phyloP scores from a whole-genome alignment of 2,329 filamentous ascomycete genomes.

The Chaetomium sp. region DNA sequence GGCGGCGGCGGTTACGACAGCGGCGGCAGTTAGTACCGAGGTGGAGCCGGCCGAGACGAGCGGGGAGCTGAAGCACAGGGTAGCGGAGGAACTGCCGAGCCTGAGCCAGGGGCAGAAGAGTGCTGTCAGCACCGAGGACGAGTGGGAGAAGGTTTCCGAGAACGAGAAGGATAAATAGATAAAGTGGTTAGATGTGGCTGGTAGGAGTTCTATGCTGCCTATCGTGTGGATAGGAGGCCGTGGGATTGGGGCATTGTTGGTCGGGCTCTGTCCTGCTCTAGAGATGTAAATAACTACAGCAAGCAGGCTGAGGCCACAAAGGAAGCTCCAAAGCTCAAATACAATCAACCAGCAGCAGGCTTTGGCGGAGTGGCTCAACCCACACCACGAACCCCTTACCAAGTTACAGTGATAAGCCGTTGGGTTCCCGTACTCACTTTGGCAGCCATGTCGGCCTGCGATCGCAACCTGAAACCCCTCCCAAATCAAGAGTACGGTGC shows the following conservation, averaged over 20 bases:
- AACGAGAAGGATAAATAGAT: slow-evolving; percentile 58
- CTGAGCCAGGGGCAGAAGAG: slow-evolving; percentile 52
- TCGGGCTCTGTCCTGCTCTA: background rate
- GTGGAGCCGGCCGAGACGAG: slow-evolving; percentile 47
- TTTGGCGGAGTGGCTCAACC: background rate
- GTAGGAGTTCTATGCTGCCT: background rate
- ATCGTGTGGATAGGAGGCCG: background rate
- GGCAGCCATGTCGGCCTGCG: background rate
- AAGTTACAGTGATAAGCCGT: background rate
- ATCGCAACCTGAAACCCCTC: background rate
- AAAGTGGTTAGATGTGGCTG: background rate
- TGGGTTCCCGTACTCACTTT: background rate
- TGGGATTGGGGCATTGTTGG: background rate
- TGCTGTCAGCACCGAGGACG: slow-evolving; percentile 80
- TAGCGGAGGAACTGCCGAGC: slow-evolving; percentile 47
- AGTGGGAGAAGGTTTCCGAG: slow-evolving; percentile 95
- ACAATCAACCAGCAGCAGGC: background rate
- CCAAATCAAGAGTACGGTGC: background rate
- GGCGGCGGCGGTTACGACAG: slow-evolving; percentile 40
- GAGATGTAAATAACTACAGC: background rate
- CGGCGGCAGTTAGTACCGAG: slow-evolving; percentile 44
- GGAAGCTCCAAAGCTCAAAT: background rate
- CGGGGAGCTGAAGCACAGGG: slow-evolving; percentile 55
- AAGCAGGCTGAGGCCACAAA: background rate
- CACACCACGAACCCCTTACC: background rate